phyloP scores from a whole-genome alignment of 306 rosid genomes.

The Dalbergia oliveri region DNA sequence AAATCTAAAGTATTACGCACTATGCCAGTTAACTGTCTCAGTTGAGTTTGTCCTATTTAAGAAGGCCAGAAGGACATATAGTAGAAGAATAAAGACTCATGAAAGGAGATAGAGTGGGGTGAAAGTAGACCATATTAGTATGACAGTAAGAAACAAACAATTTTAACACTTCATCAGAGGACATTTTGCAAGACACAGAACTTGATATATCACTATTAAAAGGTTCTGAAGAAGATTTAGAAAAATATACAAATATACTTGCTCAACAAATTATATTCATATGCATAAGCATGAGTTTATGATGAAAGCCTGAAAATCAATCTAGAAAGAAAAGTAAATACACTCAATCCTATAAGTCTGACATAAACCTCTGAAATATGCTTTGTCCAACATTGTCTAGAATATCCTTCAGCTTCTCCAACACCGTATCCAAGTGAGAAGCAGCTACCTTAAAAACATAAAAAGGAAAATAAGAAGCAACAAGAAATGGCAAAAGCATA shows the following conservation, averaged over 20 bases:
- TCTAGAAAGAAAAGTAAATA: constrained; percentile 35
- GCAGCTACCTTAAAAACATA: constrained; percentile 81
- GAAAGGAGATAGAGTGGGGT: not conserved
- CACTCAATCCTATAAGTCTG: constrained; percentile 47
- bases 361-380: constrained; percentile 80
- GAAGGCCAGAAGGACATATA: not conserved
- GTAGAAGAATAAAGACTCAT: not conserved
- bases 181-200: constrained; percentile 13
- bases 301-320: constrained; percentile 32
- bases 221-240: constrained; percentile 18
- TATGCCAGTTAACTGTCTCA: not conserved
- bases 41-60: not conserved
- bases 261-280: constrained; percentile 25
- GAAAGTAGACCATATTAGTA: not conserved
- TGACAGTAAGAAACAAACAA: constrained; percentile 16
- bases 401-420: constrained; percentile 93
- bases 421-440: constrained; percentile 95
- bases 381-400: constrained; percentile 89
- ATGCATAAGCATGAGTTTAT: constrained; percentile 12
- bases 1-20: not conserved
- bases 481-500: constrained; percentile 43
- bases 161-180: not conserved
- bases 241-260: constrained; percentile 13
- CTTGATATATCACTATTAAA: constrained; percentile 12
- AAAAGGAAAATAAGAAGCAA: constrained; percentile 41